Evolutionary conservation across 2,329 filamentous ascomycete species (phyloP).

Genomic region (Botrytis squamosa): DNA sequence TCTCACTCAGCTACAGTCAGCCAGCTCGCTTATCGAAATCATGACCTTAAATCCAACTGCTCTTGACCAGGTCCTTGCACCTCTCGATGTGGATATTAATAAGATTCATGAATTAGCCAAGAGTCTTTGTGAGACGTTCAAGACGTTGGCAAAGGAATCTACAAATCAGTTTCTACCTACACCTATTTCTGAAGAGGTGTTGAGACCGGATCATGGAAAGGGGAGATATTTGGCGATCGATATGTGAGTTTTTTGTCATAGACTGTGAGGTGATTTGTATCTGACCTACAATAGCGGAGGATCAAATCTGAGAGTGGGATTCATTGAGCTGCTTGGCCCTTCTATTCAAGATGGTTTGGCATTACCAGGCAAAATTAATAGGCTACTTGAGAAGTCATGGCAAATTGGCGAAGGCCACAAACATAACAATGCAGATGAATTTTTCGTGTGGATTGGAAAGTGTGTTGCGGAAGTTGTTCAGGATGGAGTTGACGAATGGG

Average conservation of each 20-base stretch:
- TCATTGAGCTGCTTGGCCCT: slow-evolving; percentile 57
- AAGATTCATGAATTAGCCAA: slow-evolving; percentile 49
- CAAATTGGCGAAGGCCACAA: slow-evolving; percentile 72
- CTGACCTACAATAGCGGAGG: slow-evolving; percentile 54
- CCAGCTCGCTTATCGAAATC: slow-evolving; percentile 15
- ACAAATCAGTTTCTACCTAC: slow-evolving; percentile 58
- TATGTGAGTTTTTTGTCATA: slow-evolving; percentile 52
- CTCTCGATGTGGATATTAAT: slow-evolving; percentile 49
- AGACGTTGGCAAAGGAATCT: slow-evolving; percentile 51
- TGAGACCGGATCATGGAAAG: slow-evolving; percentile 50
- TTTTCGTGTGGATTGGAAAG: slow-evolving; percentile 79
- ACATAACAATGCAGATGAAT: slow-evolving; percentile 68
- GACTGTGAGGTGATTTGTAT: slow-evolving; percentile 1
- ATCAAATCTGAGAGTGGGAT: slow-evolving; percentile 67
- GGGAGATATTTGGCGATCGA: slow-evolving; percentile 63
- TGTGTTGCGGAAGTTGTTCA: slow-evolving; percentile 72
- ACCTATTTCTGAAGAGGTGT: slow-evolving; percentile 58
- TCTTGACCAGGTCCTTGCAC: slow-evolving; percentile 49
- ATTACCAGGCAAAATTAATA: slow-evolving; percentile 28
- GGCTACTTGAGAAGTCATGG: slow-evolving; percentile 69
- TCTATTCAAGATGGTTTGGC: slow-evolving; percentile 7
- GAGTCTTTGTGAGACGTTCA: slow-evolving; percentile 50
- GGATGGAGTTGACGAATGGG: slow-evolving; percentile 51
- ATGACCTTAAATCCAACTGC: slow-evolving; percentile 27
- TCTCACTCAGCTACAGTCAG: neutral